Conservation (phyloP, 2,329 filamentous ascomycete genomes). For the Plenodomus lindquistii region DNA sequence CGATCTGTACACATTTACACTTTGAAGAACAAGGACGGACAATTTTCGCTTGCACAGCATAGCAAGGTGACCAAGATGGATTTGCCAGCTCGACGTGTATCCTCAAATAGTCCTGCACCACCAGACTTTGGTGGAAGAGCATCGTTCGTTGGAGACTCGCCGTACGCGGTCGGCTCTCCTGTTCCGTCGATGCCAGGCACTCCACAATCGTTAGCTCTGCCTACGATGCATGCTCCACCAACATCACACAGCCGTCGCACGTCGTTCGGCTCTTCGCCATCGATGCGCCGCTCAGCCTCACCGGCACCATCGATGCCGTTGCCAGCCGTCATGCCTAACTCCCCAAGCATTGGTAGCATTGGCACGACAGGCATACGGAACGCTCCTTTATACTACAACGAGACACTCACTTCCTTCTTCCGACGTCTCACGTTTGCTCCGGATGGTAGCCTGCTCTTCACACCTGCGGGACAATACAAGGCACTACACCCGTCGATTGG, state of each 20-base stretch:
- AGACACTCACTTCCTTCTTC: slow-evolving; percentile 97
- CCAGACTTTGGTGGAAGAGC: slow-evolving; percentile 74
- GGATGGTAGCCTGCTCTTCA: slow-evolving; percentile 90
- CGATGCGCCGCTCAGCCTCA: slow-evolving; percentile 82
- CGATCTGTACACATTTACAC: slow-evolving; percentile 97
- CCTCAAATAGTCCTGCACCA: slow-evolving; percentile 88
- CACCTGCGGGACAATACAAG: slow-evolving; percentile 94
- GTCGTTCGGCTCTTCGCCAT: slow-evolving; percentile 80
- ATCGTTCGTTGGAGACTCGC: slow-evolving; percentile 61
- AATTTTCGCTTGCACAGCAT: slow-evolving; percentile 80
- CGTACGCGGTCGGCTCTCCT: slow-evolving; percentile 70
- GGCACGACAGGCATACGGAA: slow-evolving; percentile 64
- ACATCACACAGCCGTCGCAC: slow-evolving; percentile 93
- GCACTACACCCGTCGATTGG: slow-evolving; percentile 69
- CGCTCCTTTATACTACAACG: slow-evolving; percentile 90
- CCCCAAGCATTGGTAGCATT: slow-evolving; percentile 71
- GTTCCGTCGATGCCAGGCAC: slow-evolving; percentile 91
- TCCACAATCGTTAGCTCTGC: slow-evolving; percentile 82
- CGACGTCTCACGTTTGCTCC: slow-evolving; percentile 90
- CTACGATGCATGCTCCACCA: slow-evolving; percentile 88
- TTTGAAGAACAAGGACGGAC: slow-evolving; percentile 92
- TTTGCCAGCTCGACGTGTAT: slow-evolving; percentile 85
- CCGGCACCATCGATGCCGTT: slow-evolving; percentile 92
- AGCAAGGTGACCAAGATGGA: slow-evolving; percentile 89
- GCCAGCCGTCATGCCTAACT: slow-evolving; percentile 94